Evolutionary conservation across 2,329 filamentous ascomycete species (phyloP).

Genomic region (Exophiala aquamarina): DNA sequence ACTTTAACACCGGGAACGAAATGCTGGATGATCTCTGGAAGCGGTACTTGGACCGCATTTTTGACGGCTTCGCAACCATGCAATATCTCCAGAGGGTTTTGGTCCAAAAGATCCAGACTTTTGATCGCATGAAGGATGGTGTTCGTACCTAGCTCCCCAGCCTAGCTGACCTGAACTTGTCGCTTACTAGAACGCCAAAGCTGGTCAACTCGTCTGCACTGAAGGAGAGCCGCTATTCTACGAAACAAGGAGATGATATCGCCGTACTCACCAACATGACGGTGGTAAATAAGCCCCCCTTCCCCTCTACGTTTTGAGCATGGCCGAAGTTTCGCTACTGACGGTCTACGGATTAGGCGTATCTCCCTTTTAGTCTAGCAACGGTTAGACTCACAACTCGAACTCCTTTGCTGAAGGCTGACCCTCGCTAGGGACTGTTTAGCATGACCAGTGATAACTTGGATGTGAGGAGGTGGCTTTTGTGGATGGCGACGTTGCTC

Average conservation of each 20-base stretch:
- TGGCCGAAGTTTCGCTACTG: too few relatives aligned
- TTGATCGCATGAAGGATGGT: conserved; percentile 3
- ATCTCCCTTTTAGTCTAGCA: conserved; percentile 8
- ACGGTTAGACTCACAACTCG: neutral
- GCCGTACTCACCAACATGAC: conserved; percentile 10
- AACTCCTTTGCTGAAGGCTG: neutral
- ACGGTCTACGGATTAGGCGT: neutral
- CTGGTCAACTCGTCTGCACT: conserved; percentile 12
- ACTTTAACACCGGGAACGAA: neutral
- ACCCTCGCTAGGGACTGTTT: neutral
- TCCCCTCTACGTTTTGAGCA: too few relatives aligned
- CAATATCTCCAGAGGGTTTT: neutral
- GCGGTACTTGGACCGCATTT: neutral
- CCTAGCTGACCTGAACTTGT: too few relatives aligned
- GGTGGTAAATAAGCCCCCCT: conserved; percentile 1
- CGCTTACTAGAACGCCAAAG: too few relatives aligned
- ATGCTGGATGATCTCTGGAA: neutral
- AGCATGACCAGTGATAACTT: neutral
- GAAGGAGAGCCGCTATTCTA: conserved; percentile 14
- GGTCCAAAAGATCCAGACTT: conserved; percentile 3
- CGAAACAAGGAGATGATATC: conserved; percentile 13
- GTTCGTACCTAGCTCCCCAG: too few relatives aligned
- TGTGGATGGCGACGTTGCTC: neutral
- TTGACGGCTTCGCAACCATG: neutral
- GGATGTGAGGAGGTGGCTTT: neutral